Conservation (phyloP, 768 basidiomycete species). For the Imleria badia region DNA sequence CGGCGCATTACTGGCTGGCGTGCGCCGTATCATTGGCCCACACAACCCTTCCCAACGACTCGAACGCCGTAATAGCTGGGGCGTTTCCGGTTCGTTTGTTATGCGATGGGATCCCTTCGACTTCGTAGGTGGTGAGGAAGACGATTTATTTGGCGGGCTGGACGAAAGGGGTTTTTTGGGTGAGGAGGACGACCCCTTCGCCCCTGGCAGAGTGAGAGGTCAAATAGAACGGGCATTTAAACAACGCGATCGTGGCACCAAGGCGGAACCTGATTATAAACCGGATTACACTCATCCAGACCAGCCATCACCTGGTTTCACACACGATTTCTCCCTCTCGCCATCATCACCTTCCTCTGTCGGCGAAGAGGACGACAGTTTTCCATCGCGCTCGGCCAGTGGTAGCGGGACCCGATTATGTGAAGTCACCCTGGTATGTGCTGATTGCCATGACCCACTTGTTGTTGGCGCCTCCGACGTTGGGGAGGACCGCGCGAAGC, state of each 20-base stretch:
- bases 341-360: conserved; percentile 23
- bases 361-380: conserved; percentile 48
- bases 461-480: conserved; percentile 51
- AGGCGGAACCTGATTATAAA: conserved; percentile 46
- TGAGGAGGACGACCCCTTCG: conserved; percentile 12
- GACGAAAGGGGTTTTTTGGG: conserved; percentile 19
- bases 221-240: conserved; percentile 27
- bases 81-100: conserved; percentile 26
- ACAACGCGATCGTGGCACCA: conserved; percentile 12
- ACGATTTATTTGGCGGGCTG: conserved; percentile 11
- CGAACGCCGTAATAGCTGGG: conserved; percentile 22
- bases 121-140: conserved; percentile 13
- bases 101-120: conserved; percentile 33
- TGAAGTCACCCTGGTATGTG: conserved; percentile 59
- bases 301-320: conserved; percentile 59
- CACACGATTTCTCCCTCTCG: conserved; percentile 58
- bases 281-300: conserved; percentile 64
- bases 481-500: conserved; percentile 43
- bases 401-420: conserved; percentile 27
- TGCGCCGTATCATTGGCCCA: conserved; percentile 28
- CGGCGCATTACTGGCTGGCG: conserved; percentile 55
- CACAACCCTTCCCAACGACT: conserved; percentile 8
- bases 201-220: conserved; percentile 15
- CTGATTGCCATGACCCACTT: conserved; percentile 63
- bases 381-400: conserved; percentile 18